These are phyloP conservation scores for Takashimella tepidaria DNA, from an alignment of 1,284 basidiomycete genomes.

Conservation along the genomic window DNA sequence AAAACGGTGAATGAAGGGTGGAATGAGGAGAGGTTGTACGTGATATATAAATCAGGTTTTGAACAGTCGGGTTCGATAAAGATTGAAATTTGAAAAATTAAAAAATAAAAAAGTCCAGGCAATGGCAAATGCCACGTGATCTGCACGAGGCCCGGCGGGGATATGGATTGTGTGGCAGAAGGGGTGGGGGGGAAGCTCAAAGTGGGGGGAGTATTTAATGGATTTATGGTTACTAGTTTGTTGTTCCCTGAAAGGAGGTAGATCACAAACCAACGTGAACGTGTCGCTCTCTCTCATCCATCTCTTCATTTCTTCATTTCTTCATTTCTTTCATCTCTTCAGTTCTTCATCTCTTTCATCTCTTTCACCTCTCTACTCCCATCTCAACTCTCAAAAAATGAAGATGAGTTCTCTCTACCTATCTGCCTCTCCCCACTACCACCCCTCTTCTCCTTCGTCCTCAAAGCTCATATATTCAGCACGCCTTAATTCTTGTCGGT, in stretches of 20 bases:
- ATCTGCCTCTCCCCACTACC: not conserved
- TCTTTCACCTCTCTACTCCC: slow-evolving; percentile 3
- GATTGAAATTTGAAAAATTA: not conserved
- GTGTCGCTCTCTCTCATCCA: not conserved
- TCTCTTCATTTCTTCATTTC: not conserved
- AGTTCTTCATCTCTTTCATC: not conserved
- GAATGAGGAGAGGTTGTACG: not conserved
- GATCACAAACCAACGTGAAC: not conserved
- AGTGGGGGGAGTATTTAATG: not conserved
- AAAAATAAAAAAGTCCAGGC: not conserved
- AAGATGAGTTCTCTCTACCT: slow-evolving; percentile 35
- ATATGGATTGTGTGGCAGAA: not conserved
- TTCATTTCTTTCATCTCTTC: not conserved
- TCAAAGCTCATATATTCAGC: slow-evolving; percentile 20
- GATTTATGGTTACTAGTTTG: not conserved
- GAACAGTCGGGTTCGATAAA: not conserved
- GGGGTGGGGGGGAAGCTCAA: not conserved
- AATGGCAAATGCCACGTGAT: not conserved
- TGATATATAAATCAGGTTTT: too few species aligned
- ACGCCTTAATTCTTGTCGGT: slow-evolving; percentile 51
- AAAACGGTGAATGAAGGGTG: not conserved
- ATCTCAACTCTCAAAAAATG: slow-evolving; percentile 21
- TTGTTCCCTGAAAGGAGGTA: not conserved
- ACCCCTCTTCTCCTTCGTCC: not conserved
- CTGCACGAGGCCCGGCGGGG: not conserved